Base-by-base conservation (phyloP, 2,329 filamentous ascomycete species). In the Daldinia sp. region DNA sequence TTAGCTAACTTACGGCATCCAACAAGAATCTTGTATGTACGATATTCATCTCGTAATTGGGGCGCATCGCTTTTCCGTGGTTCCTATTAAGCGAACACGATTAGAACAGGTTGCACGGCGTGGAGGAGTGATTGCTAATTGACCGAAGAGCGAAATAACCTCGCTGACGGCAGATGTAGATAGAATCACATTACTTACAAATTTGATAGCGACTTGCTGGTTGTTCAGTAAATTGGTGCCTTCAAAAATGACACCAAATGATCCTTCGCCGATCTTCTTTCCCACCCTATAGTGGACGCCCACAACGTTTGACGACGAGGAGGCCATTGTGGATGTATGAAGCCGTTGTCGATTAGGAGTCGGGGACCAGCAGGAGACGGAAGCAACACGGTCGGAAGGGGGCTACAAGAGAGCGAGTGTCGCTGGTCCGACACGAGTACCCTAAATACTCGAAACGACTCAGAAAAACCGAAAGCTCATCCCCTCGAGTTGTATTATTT, bases 151-250 rank as follows among this genome's bases (percentile, higher is more conserved):
- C 43, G 37, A 9, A 17, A n/a, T 9, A n/a, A 3, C 19, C 13
- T 32, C n/a, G 34, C n/a, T 3, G 30, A 52, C 11, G 3, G 19
- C 54, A 43, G 61, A 53, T 53, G 25, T 58, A 52, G 50, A 41
- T 27, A 50, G 23, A 41, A 4, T 35, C 41, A 39, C 53, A 66
- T 34, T 59, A 89, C 92, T 76, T 82, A 96, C 93, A 81, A 99
- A 99, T 85, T 99, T 99, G 85, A 99, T 99, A 75, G 95, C 95
- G 67, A 99, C 94, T 82, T 97, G 94, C 80, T 98, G 95, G 81
- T 96, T 97, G 85, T 99, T 99, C 79, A 99, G 85, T 73, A 99
- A 86, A 79, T 99, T 99, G 75, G 94, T 98, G 72, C 95, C 95
- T 81, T 98, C 95, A 76, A 98, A 98, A 77, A 98, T 97, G 73